Conservation (phyloP, 139 green algal genomes). For the Tetratostichococcus sp. region DNA sequence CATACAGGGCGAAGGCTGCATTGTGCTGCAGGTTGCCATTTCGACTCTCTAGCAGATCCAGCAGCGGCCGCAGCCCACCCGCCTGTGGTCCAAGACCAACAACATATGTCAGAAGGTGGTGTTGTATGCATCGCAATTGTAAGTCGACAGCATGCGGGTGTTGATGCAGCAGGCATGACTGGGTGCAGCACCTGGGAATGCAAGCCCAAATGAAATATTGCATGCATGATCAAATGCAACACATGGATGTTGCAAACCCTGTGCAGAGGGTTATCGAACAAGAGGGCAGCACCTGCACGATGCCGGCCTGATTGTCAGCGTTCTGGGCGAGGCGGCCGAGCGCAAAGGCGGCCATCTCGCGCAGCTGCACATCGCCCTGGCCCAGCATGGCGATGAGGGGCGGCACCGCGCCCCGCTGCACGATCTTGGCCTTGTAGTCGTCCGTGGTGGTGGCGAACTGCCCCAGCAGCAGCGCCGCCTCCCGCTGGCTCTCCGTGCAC, state of each 20-base stretch:
- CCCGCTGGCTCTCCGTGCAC: conserved; percentile 89
- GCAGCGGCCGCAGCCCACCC: conserved; percentile 76
- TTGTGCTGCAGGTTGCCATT: conserved; percentile 90
- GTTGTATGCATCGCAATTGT: too few relatives aligned
- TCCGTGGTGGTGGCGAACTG: conserved; percentile 92
- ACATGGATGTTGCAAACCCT: too few relatives aligned
- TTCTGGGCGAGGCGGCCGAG: conserved; percentile 92
- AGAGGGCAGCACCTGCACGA: too few relatives aligned
- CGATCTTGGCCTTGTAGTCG: conserved; percentile 83
- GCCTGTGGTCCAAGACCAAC: too few relatives aligned
- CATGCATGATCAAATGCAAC: too few relatives aligned
- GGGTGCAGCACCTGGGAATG: too few relatives aligned
- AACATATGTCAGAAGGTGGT: too few relatives aligned
- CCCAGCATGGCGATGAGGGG: conserved; percentile 92
- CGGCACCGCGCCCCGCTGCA: conserved; percentile 77
- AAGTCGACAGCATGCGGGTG: too few relatives aligned
- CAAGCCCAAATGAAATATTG: too few relatives aligned
- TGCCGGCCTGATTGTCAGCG: conserved; percentile 81
- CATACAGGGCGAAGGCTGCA: conserved; percentile 93
- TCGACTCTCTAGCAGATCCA: conserved; percentile 86
- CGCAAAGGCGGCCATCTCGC: conserved; percentile 98
- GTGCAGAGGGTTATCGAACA: too few relatives aligned
- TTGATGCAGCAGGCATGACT: too few relatives aligned
- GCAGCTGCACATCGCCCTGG: conserved; percentile 64
- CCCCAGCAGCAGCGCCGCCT: conserved; percentile 93